Evolutionary conservation across 257 asterid genomes (phyloP).

Genomic region (Salvia rosmarinus): DNA sequence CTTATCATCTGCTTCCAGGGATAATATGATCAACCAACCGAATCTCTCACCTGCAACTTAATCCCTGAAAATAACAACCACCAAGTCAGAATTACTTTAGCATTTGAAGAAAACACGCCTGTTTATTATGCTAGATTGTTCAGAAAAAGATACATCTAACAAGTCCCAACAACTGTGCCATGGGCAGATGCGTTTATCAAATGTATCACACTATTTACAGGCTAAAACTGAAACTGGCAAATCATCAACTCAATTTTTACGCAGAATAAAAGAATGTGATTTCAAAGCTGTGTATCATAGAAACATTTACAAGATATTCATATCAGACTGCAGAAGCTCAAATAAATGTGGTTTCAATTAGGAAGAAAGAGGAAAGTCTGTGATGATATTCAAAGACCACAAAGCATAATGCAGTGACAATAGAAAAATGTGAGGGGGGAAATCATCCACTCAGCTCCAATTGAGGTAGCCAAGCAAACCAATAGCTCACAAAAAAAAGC

Average conservation of each 20-base stretch:
- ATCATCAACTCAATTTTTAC: neutral
- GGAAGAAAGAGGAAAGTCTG: neutral
- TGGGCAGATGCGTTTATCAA: neutral
- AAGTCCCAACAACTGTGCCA: neutral
- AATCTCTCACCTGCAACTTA: constrained; percentile 21
- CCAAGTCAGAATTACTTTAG: neutral
- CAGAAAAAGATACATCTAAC: neutral
- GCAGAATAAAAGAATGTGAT: neutral
- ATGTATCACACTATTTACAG: neutral
- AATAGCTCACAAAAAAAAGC: neutral
- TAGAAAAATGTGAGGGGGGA: neutral
- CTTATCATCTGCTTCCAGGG: neutral
- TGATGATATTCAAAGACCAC: neutral
- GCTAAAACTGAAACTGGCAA: neutral
- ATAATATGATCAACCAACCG: constrained; percentile 1
- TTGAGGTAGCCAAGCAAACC: neutral
- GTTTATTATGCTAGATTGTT: neutral
- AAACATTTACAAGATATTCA: neutral
- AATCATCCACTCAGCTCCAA: neutral
- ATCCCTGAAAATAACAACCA: constrained; percentile 40
- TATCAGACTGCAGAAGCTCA: neutral
- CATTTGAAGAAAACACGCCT: neutral
- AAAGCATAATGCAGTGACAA: neutral
- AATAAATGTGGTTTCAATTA: neutral
- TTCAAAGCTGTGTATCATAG: neutral